These are phyloP conservation scores for Colletotrichum endophyticum DNA, from an alignment of 2,329 filamentous ascomycete genomes.

Conservation along the genomic window DNA sequence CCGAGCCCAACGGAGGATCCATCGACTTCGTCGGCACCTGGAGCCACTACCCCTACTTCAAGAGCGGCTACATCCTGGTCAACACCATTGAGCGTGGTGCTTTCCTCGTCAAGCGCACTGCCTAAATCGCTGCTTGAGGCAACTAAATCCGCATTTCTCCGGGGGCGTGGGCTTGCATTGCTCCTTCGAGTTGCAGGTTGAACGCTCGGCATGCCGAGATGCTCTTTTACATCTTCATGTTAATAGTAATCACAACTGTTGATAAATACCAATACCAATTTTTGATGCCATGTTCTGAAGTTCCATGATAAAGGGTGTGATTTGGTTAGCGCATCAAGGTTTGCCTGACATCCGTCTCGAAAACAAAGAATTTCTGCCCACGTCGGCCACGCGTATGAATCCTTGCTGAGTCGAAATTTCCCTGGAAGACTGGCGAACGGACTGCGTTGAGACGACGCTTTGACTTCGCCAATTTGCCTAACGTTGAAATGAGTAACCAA, in stretches of 20 bases:
- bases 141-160: background rate
- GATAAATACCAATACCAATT: background rate
- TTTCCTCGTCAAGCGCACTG: slow-evolving; percentile 23
- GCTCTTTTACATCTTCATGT: background rate
- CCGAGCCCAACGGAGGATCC: slow-evolving; percentile 19
- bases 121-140: background rate
- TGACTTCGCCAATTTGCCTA: background rate
- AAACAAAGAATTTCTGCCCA: background rate
- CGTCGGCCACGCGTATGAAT: background rate
- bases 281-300: background rate
- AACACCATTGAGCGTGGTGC: slow-evolving; percentile 28
- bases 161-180: background rate
- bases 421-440: background rate
- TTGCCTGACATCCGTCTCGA: background rate
- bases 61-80: slow-evolving; percentile 24
- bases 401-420: background rate
- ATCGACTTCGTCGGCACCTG: slow-evolving; percentile 24
- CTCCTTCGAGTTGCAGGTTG: background rate
- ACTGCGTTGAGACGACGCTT: background rate
- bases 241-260: background rate
- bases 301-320: fast-evolving
- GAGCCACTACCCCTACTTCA: slow-evolving; percentile 25
- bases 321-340: background rate
- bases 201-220: background rate
- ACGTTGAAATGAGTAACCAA: background rate